Conservation (phyloP, 169 alveolate species). For the Plasmodium vinckei region DNA sequence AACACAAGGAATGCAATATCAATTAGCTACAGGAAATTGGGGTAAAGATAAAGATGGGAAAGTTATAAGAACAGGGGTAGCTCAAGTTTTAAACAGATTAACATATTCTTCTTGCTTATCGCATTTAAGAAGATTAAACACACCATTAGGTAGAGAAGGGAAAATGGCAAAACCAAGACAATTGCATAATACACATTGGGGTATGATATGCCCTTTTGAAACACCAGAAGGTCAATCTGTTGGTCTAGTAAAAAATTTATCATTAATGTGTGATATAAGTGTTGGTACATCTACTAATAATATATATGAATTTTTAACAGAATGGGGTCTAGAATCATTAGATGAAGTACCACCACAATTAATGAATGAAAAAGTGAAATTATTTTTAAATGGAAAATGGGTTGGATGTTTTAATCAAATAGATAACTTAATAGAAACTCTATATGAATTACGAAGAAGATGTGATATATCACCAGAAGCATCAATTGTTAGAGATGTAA, state of each 20-base stretch:
- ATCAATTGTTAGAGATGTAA: conserved; percentile 95
- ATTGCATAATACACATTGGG: conserved; percentile 99
- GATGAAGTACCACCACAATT: conserved; percentile 91
- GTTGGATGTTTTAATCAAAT: conserved; percentile 95
- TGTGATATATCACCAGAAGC: conserved; percentile 95
- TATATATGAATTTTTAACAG: conserved; percentile 91
- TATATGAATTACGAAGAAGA: conserved; percentile 92
- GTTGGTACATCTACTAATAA: conserved; percentile 94
- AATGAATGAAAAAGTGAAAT: conserved; percentile 94
- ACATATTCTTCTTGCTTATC: conserved; percentile 98
- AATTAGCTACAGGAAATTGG: conserved; percentile 95
- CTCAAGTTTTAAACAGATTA: conserved; percentile 97
- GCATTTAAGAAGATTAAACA: conserved; percentile 98
- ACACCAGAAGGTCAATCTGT: conserved; percentile 99
- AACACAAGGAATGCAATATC: conserved; percentile 93
- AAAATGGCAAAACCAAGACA: conserved; percentile 99
- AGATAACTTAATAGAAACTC: conserved; percentile 91
- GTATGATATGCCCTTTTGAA: conserved; percentile 99
- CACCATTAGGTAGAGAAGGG: conserved; percentile 99
- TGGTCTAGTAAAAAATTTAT: conserved; percentile 99
- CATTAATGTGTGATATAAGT: conserved; percentile 98
- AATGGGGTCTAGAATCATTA: conserved; percentile 92
- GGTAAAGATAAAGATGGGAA: conserved; percentile 98
- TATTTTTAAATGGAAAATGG: conserved; percentile 98
- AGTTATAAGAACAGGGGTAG: conserved; percentile 98